Evolutionary conservation across 257 asterid species (phyloP), one percentile per base, ranked within the genome.

Genomic region (Solanum infundibuliforme): DNA sequence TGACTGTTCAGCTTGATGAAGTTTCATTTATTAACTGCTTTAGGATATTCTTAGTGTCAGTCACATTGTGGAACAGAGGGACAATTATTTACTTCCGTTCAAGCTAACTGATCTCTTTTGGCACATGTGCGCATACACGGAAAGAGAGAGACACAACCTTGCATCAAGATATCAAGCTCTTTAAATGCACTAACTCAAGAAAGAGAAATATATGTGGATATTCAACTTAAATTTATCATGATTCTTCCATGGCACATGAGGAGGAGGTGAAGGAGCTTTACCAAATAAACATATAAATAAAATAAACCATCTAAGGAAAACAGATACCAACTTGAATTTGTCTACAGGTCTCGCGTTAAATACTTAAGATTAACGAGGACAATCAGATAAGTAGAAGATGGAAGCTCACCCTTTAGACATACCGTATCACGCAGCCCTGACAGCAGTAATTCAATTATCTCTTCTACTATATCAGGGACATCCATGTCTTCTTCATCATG

Each of bases 341-440:
- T 81, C 65, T 8, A 46, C 83, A 29, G 68, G 85, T 27, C 32
- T 71, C 27, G 23, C 35, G 18, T 72, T 83, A 71, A 52, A 38
- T 90, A 86, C 88, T 2, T 72, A 21, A 46, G 81, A 48, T 60
- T 75, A 38, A 60, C 12, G 12, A 83, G 62, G 74, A 48, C 58
- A 32, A 82, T 58, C 87, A 72, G 90, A 84, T 60, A 83, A 79
- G 87, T 88, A 88, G 60, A 88, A 43, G 52, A 77, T 75, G 74
- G 91, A 89, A 87, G 87, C 88, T 87, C 89, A 92, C 90, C 90
- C 88, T 87, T 90, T 87, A 75, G 58, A 90, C 96, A 89, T 93
- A 97, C 99, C 94, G 96, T 94, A 87, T 97, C 99, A 90, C 94
- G 90, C 92, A 97, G 90, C 87, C 98, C 99, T 87, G 96, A 93